Percentiles rank a stretch among this genome's conserved stretches.
Conservation (phyloP, 1,139 yeast genomes). For the Torulaspora pretoriensis region DNA sequence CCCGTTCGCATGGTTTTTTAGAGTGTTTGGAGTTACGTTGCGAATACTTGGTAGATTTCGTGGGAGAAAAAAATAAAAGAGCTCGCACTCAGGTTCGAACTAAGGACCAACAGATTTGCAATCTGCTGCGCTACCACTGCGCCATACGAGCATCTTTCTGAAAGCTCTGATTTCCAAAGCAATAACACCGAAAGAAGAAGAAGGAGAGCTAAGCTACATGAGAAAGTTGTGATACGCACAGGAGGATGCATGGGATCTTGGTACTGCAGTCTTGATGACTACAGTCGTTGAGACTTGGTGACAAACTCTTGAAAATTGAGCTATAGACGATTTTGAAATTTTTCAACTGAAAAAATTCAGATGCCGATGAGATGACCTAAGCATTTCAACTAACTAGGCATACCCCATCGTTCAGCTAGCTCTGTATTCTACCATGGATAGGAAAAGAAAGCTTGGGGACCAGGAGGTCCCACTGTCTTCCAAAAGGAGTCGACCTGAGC, state of each 20-base stretch:
- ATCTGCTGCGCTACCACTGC: constrained; percentile 93
- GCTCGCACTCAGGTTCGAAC: constrained; percentile 84
- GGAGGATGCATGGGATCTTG: too few relatives aligned
- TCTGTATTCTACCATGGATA: constrained; percentile 5
- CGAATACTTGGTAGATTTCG: background rate
- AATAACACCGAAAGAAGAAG: too few relatives aligned
- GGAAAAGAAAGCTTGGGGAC: constrained; percentile 12
- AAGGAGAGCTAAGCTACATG: too few relatives aligned
- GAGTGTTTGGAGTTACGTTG: background rate
- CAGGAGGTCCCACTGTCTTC: constrained; percentile 17
- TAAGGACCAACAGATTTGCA: constrained; percentile 88
- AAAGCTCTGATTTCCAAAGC: background rate
- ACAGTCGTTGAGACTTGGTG: too few relatives aligned
- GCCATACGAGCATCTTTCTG: constrained; percentile 57
- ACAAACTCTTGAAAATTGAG: too few relatives aligned
- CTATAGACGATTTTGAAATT: background rate
- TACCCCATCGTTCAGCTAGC: background rate
- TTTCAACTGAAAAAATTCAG: constrained; percentile 3
- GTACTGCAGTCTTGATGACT: too few relatives aligned
- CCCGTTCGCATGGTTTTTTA: too few relatives aligned
- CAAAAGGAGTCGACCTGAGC: constrained; percentile 8
- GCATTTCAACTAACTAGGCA: background rate
- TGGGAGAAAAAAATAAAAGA: constrained; percentile 29
- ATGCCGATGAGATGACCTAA: constrained; percentile 2
- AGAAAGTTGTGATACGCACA: too few relatives aligned